Base-by-base conservation (phyloP, 257 asterid species). In the Solanum pinnatisectum region DNA sequence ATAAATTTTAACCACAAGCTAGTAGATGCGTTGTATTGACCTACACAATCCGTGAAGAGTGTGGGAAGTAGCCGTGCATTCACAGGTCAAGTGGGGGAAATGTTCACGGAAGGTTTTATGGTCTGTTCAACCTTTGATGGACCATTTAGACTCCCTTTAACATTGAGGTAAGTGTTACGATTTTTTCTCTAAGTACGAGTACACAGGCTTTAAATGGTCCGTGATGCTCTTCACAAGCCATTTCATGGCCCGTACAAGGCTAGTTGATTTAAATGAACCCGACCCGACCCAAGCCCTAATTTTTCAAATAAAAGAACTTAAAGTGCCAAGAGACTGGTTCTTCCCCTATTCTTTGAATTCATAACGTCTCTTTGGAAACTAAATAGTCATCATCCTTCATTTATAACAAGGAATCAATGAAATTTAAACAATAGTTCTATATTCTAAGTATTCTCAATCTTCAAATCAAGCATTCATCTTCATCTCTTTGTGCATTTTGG, bases 191-290 rank as follows among this genome's bases (percentile, higher is more conserved):
- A 52, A 52, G 63, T 52, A 52, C 9, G 3, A 9, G 9, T 16
- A 16, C 23, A 52, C 63, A 2, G 0, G 3, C 8, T 15, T 16
- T 52, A 52, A 16, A 16, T 16, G 63, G 3, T 5, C 8, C 0
- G 2, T 52, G 8, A 18, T 16, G 23, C 63, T 52, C 23, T 2
- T 52, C 23, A 52, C 9, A 3, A 52, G 23, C 63, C 9, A 52
- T 16, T 52, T 52, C 23, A 52, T 4, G 63, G 10, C 63, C 63
- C 23, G 60, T 49, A 4, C 7, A 14, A 49, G 59, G 22, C 1
- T 5, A 8, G 7, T 52, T 0, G 1, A 18, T 16, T 52, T 16
- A 16, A 52, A 52, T 52, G 10, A 16, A 16, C 23, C 63, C 1
- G 1, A 16, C 60, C 10, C 0, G 23, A 6, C 63, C 60, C 23